phyloP scores from a whole-genome alignment of 768 basidiomycete genomes.

The Leccinum barrowsii region DNA sequence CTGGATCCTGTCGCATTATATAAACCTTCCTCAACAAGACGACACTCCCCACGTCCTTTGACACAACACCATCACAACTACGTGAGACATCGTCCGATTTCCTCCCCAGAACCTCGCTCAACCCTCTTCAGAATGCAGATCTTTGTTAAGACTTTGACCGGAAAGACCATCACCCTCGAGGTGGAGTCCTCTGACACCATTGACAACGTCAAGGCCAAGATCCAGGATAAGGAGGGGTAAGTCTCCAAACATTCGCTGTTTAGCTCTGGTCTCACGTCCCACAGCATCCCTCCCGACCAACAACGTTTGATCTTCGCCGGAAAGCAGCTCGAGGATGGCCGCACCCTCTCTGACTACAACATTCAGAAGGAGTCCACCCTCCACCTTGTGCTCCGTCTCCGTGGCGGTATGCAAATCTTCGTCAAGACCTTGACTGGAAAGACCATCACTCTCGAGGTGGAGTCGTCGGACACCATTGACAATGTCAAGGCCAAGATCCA shows the following conservation, averaged over 20 bases:
- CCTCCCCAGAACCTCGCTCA: background rate
- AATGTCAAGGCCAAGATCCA: slow-evolving; percentile 92
- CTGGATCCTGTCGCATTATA: slow-evolving; percentile 19
- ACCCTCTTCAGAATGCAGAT: slow-evolving; percentile 44
- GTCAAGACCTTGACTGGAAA: slow-evolving; percentile 85
- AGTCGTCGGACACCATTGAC: slow-evolving; percentile 84
- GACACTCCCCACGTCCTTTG: background rate
- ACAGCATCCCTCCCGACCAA: slow-evolving; percentile 80
- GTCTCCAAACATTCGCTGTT: background rate
- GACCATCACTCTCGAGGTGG: slow-evolving; percentile 89
- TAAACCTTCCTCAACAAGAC: slow-evolving; percentile 1
- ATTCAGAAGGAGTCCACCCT: slow-evolving; percentile 96
- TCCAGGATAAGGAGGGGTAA: slow-evolving; percentile 72
- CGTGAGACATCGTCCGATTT: background rate
- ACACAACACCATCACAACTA: slow-evolving; percentile 1
- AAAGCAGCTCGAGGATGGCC: slow-evolving; percentile 93
- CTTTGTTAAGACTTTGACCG: slow-evolving; percentile 84
- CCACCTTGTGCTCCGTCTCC: slow-evolving; percentile 83
- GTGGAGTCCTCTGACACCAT: slow-evolving; percentile 28
- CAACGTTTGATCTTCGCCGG: slow-evolving; percentile 94
- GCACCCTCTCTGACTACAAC: slow-evolving; percentile 85
- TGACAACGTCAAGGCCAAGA: slow-evolving; percentile 35
- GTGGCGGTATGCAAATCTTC: slow-evolving; percentile 86
- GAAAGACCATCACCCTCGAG: slow-evolving; percentile 66
- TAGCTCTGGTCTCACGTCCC: background rate